These are phyloP conservation scores for Capronia americana DNA, from an alignment of 2,329 filamentous ascomycete genomes.

Conservation along the genomic window DNA sequence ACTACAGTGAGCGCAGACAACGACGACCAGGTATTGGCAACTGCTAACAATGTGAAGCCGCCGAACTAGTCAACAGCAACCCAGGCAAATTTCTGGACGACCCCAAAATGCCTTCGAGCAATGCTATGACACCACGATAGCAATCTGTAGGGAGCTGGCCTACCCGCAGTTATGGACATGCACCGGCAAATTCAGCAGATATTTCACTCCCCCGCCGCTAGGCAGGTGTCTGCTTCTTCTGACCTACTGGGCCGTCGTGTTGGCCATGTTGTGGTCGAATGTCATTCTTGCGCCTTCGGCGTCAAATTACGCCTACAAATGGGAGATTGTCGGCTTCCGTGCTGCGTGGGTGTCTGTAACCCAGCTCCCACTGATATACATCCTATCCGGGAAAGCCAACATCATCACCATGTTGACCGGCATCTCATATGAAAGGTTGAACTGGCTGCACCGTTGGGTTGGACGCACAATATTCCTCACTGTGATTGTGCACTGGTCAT, in stretches of 20 bases:
- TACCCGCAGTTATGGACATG: constrained; percentile 35
- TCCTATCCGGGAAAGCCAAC: constrained; percentile 64
- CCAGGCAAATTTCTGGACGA: constrained; percentile 22
- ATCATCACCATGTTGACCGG: constrained; percentile 58
- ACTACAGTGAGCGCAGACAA: constrained; percentile 6
- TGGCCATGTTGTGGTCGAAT: constrained; percentile 38
- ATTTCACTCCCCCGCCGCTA: constrained; percentile 35
- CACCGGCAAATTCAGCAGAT: constrained; percentile 28
- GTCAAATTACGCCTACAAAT: constrained; percentile 44
- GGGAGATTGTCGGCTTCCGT: constrained; percentile 64
- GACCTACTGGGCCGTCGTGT: constrained; percentile 33
- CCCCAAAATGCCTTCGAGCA: constrained; percentile 32
- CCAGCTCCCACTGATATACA: constrained; percentile 62
- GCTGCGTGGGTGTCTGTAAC: constrained; percentile 60
- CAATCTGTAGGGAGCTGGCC: constrained; percentile 32
- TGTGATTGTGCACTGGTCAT: constrained; percentile 62
- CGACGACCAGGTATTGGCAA: background rate
- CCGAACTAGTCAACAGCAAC: constrained; percentile 21
- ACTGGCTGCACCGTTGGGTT: constrained; percentile 61
- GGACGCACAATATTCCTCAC: constrained; percentile 60
- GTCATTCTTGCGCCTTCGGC: constrained; percentile 33
- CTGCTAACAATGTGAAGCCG: constrained; percentile 14
- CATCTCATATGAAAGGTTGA: constrained; percentile 58
- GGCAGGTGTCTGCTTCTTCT: constrained; percentile 34
- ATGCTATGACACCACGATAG: constrained; percentile 32